Evolutionary conservation across 108 stramenopile genomes (phyloP).

Genomic region (Fistulifera solaris): DNA sequence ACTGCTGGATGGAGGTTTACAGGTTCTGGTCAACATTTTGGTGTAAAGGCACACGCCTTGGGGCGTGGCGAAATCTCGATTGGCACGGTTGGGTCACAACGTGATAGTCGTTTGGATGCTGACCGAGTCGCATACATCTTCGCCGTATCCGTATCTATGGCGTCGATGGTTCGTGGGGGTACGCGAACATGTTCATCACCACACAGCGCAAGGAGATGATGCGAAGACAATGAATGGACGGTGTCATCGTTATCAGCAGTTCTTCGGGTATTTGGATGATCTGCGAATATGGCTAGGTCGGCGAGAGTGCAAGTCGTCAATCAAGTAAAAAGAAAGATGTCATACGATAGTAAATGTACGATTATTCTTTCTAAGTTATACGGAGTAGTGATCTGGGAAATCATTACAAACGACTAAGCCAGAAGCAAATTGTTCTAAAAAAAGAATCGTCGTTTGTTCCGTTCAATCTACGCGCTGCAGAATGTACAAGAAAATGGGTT

Average conservation of each 20-base stretch:
- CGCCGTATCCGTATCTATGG: constrained; percentile 12
- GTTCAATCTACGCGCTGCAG: too few relatives aligned
- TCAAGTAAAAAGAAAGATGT: too few relatives aligned
- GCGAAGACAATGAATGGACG: neutral
- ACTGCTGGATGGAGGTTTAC: constrained; percentile 31
- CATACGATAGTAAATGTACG: too few relatives aligned
- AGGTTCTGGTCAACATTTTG: constrained; percentile 36
- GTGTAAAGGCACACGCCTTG: constrained; percentile 29
- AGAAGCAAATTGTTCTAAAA: too few relatives aligned
- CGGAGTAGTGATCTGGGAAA: too few relatives aligned
- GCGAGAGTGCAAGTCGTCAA: too few relatives aligned
- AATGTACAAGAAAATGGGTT: too few relatives aligned
- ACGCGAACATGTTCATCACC: constrained; percentile 20
- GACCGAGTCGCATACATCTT: constrained; percentile 24
- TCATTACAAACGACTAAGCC: too few relatives aligned
- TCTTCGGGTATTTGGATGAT: constrained; percentile 23
- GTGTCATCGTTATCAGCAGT: constrained; percentile 15
- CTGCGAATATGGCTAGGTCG: too few relatives aligned
- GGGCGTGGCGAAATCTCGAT: constrained; percentile 23
- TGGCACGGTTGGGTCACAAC: constrained; percentile 33
- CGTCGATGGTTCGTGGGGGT: constrained; percentile 19
- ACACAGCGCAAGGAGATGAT: neutral
- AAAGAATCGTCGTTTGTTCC: too few relatives aligned
- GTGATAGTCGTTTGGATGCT: constrained; percentile 29
- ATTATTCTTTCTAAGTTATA: too few relatives aligned